Conservation (phyloP, 2,329 filamentous ascomycete species). For the Orbilia blumenaviensis region DNA sequence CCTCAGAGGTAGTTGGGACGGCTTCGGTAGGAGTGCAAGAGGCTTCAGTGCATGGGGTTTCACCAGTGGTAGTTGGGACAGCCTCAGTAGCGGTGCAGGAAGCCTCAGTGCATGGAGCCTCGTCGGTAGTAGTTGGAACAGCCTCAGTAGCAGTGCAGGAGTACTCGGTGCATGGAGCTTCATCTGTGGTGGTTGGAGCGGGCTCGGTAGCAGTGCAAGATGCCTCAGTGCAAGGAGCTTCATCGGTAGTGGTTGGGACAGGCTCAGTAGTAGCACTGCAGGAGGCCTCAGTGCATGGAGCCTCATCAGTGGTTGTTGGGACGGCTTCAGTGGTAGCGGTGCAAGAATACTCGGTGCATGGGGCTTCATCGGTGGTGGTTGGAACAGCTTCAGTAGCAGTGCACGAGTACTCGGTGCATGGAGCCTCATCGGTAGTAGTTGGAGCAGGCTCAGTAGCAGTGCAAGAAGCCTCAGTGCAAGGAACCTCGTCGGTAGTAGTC, state of each 20-base stretch:
- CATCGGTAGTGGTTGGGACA: slow-evolving; percentile 1
- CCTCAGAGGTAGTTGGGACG: neutral
- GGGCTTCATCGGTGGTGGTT: neutral
- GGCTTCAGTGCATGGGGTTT: neutral
- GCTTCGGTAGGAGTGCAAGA: neutral
- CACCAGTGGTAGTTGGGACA: neutral
- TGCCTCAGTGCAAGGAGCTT: neutral
- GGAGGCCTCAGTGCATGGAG: slow-evolving; percentile 14
- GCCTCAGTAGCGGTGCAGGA: neutral
- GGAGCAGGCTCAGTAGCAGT: neutral
- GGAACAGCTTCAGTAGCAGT: slow-evolving; percentile 7
- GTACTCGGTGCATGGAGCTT: neutral
- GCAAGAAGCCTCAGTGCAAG: slow-evolving; percentile 18
- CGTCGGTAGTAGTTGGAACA: neutral
- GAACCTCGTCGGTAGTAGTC: slow-evolving; percentile 12
- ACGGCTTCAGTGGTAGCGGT: slow-evolving; percentile 28
- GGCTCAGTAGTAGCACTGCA: slow-evolving; percentile 20
- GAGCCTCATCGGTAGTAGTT: neutral
- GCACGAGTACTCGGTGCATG: slow-evolving; percentile 27
- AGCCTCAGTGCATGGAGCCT: neutral
- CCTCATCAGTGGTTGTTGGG: slow-evolving; percentile 4
- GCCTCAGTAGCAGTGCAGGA: slow-evolving; percentile 15
- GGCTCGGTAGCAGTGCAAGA: slow-evolving; percentile 20
- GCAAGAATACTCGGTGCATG: slow-evolving; percentile 36
- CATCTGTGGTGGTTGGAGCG: neutral